Evolutionary conservation across 768 basidiomycete species (phyloP), one percentile per base, ranked within the genome.

Genomic region (Mrakia blollopis): DNA sequence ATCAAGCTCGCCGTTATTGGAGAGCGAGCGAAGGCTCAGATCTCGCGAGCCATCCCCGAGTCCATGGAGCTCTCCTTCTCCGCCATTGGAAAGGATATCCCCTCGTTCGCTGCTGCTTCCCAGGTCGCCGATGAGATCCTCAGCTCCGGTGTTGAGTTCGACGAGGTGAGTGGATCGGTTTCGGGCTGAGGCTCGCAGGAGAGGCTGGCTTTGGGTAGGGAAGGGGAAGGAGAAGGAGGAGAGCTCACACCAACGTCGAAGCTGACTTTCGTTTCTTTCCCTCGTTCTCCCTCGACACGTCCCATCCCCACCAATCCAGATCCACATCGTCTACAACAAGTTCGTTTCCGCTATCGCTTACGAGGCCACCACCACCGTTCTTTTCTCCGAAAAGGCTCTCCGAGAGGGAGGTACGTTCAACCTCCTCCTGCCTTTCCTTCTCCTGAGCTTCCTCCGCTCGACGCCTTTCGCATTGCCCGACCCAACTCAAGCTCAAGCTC

Each of bases 61-160:
- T 91, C 92, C 85, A 84, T 96, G 79, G 86, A 87, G 72, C 85
- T 98, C 82, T 90, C 93, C 14, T 95, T 99, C 89, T 98, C 96
- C 88, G 93, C 96, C 86, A 94, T 99, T 80, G 97, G 97, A 79
- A 91, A 93, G 83, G 92, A 96, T 83, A 92, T 99, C 80, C 97
- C 97, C 25, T 95, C 96, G 0, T 99, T 99, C 83, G 91, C 92
- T 39, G 96, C 98, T 81, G 97, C 97, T 65, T 92, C 92, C 47
- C 89, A 91, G 79, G 92, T 99, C 75, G 92, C 97, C 54, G 96
- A 98, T 86, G 86, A 95, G 84, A 91, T 99, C 83, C 86, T 91
- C 83, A 91, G 91, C 85, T 90, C 89, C 79, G 91, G 89, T 67
- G 88, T 91, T 82, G 88, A 92, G 81, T 94, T 92, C 84, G 97